Conservation (phyloP, 1,284 basidiomycete species). For the Fomitiporia mediterranea region DNA sequence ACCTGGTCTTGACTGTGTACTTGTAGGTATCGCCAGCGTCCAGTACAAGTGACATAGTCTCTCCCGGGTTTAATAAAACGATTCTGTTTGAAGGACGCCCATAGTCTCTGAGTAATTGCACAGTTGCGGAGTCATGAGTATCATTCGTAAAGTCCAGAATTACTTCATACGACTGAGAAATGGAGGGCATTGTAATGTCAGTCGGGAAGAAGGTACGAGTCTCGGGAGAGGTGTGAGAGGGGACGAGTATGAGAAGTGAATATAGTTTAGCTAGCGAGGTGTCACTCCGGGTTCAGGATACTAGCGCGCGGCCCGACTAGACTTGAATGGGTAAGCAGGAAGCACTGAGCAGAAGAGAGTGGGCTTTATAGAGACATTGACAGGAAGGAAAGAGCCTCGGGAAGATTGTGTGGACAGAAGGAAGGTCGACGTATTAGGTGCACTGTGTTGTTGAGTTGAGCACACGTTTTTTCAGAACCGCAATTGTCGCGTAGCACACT, state of each 20-base stretch:
- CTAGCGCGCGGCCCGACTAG: conserved; percentile 19
- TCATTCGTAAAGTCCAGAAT: conserved; percentile 67
- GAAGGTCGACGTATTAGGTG: not conserved
- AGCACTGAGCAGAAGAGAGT: not conserved
- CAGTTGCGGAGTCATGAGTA: conserved; percentile 55
- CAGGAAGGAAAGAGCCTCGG: not conserved
- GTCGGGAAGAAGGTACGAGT: conserved; percentile 5
- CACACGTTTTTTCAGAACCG: conserved; percentile 12
- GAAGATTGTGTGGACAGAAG: not conserved
- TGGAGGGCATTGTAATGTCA: conserved; percentile 38
- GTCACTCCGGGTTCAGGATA: conserved; percentile 2
- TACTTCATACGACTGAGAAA: conserved; percentile 55
- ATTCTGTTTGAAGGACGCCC: conserved; percentile 49
- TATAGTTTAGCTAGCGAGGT: conserved; percentile 11
- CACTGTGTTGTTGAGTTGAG: not conserved
- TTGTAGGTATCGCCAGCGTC: conserved; percentile 64
- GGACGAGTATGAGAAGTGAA: conserved; percentile 17
- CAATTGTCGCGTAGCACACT: conserved; percentile 17
- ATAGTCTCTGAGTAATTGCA: conserved; percentile 62
- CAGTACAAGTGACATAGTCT: conserved; percentile 59
- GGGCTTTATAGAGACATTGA: conserved; percentile 16
- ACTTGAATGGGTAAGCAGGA: conserved; percentile 11
- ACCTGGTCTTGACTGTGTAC: conserved; percentile 60
- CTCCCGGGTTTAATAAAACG: conserved; percentile 56
- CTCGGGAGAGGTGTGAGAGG: conserved; percentile 19